These are phyloP conservation scores for Castanospermum australe DNA, from an alignment of 306 rosid genomes.

Conservation along the genomic window DNA sequence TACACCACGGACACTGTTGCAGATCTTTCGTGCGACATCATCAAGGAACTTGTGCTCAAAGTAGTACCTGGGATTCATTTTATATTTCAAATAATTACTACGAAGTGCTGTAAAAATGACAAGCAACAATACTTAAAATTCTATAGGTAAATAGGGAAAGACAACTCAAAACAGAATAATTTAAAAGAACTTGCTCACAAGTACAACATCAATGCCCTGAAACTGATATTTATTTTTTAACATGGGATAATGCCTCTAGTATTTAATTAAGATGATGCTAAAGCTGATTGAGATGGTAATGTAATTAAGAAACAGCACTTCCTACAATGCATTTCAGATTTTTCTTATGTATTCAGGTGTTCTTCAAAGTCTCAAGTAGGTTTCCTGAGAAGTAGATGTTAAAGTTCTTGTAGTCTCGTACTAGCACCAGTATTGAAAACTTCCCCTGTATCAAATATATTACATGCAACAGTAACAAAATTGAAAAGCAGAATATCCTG, in stretches of 20 bases:
- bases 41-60: conserved; percentile 84
- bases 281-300: neutral
- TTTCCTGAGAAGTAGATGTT: neutral
- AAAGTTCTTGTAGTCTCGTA: neutral
- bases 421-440: neutral
- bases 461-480: conserved; percentile 2
- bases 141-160: neutral
- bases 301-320: neutral
- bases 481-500: neutral
- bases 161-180: neutral
- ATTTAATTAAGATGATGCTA: neutral
- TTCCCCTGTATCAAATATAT: conserved; percentile 5
- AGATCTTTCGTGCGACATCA: conserved; percentile 80
- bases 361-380: neutral
- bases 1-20: conserved; percentile 86
- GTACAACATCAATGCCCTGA: conserved; percentile 7
- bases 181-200: conserved; percentile 8
- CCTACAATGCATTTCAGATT: neutral
- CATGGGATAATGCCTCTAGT: neutral
- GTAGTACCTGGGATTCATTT: conserved; percentile 63
- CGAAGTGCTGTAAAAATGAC: neutral
- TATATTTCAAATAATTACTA: neutral
- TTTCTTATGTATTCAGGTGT: neutral
- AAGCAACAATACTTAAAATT: neutral
- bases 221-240: neutral